Evolutionary conservation across 148 eudicot genomes (phyloP).

Genomic region (Persicaria tinctoria): DNA sequence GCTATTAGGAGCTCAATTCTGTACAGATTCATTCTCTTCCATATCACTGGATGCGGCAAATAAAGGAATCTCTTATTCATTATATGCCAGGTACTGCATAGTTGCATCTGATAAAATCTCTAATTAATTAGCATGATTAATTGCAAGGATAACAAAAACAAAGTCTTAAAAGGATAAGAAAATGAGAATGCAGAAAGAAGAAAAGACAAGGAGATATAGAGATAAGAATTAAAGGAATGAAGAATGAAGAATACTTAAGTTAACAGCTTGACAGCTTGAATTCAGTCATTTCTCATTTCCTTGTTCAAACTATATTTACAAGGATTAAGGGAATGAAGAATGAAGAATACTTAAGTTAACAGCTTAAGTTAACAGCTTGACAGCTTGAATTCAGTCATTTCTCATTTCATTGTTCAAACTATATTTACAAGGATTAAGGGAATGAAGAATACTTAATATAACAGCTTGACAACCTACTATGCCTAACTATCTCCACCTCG

Average conservation of each 20-base stretch:
- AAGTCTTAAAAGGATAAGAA: background rate
- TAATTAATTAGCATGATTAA: background rate
- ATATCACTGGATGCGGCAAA: constrained; percentile 52
- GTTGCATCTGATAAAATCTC: background rate
- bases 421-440: background rate
- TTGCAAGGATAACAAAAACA: no score
- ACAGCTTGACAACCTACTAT: background rate
- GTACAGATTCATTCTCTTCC: constrained; percentile 81
- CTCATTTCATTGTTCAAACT: background rate
- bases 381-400: no score
- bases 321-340: background rate
- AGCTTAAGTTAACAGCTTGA: background rate
- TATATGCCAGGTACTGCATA: constrained; percentile 65
- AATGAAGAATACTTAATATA: background rate
- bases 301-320: background rate
- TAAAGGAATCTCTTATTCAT: constrained; percentile 55
- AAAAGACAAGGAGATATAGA: background rate
- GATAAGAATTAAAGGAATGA: no score
- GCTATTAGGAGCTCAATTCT: constrained; percentile 89
- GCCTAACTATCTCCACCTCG: background rate
- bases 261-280: no score
- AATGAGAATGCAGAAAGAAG: background rate
- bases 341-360: background rate
- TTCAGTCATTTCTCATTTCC: background rate
- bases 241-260: no score